Evolutionary conservation across 164 flowering plant species (phyloP).

Genomic region (Piper longum): DNA sequence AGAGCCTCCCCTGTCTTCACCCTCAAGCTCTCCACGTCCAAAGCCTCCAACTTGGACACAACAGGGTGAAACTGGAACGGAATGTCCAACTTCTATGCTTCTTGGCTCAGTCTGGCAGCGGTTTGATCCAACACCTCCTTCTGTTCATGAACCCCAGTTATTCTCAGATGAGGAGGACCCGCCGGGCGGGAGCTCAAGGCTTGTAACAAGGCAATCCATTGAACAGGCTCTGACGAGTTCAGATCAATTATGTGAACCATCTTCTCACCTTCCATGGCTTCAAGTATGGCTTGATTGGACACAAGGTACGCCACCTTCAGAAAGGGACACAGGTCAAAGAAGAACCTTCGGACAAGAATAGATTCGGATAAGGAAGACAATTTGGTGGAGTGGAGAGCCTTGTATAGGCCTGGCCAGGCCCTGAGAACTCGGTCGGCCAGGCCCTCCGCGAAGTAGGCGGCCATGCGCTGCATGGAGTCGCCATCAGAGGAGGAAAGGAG

Average conservation of each 20-base stretch:
- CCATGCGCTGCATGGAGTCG: slow-evolving; percentile 70
- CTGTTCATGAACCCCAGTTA: slow-evolving; percentile 61
- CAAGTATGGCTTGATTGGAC: slow-evolving; percentile 58
- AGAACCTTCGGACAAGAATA: slow-evolving; percentile 33
- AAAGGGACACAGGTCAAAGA: slow-evolving; percentile 53
- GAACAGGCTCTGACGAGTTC: slow-evolving; percentile 49
- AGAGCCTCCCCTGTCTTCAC: slow-evolving; percentile 77
- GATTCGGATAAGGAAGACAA: slow-evolving; percentile 11
- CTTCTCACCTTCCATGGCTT: slow-evolving; percentile 81
- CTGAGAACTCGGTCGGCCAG: slow-evolving; percentile 48
- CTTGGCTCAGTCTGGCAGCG: slow-evolving; percentile 41
- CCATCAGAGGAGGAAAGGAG: slow-evolving; percentile 56
- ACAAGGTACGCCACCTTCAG: slow-evolving; percentile 43
- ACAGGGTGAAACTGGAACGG: slow-evolving; percentile 69
- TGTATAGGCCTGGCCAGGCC: slow-evolving; percentile 56
- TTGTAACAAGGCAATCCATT: slow-evolving; percentile 57
- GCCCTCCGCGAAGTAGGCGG: slow-evolving; percentile 54
- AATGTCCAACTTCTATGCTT: slow-evolving; percentile 61
- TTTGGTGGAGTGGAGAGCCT: slow-evolving; percentile 24
- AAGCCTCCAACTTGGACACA: slow-evolving; percentile 40
- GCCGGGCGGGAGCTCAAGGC: slow-evolving; percentile 47
- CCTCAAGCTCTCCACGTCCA: slow-evolving; percentile 48
- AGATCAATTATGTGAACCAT: slow-evolving; percentile 72
- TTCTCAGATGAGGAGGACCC: slow-evolving; percentile 79
- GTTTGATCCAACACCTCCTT: slow-evolving; percentile 57